phyloP scores from a whole-genome alignment of 306 rosid species.

The Cucurbita ficifolia region DNA sequence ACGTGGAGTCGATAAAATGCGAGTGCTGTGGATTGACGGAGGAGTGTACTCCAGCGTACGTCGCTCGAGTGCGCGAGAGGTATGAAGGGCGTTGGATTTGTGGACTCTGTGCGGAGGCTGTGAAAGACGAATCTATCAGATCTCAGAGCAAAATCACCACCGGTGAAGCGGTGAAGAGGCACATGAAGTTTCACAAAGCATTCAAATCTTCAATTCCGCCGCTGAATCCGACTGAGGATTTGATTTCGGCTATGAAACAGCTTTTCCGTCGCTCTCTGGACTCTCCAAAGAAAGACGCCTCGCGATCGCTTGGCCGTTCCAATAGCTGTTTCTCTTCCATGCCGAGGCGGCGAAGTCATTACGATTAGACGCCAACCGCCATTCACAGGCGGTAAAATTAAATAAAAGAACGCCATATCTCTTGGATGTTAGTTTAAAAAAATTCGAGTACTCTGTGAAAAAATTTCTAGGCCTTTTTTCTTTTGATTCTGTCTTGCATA shows the following conservation, averaged over 20 bases:
- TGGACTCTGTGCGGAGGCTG: conserved; percentile 65
- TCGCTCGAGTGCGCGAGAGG: conserved; percentile 37
- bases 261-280: conserved; percentile 42
- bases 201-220: conserved; percentile 42
- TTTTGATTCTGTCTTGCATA: not conserved
- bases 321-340: conserved; percentile 30
- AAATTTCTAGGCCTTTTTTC: not conserved
- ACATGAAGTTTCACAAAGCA: conserved; percentile 30
- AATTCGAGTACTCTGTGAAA: not conserved
- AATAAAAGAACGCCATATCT: not conserved
- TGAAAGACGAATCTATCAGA: conserved; percentile 40
- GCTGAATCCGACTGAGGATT: conserved; percentile 21
- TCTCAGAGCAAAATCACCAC: conserved; percentile 18
- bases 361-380: not conserved
- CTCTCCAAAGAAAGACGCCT: conserved; percentile 20
- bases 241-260: conserved; percentile 50
- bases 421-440: not conserved
- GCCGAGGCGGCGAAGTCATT: not conserved
- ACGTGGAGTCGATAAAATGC: conserved; percentile 39
- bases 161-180: conserved; percentile 50
- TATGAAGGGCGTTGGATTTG: conserved; percentile 68
- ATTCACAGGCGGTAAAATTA: not conserved
- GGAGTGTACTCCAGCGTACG: conserved; percentile 63
- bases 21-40: conserved; percentile 59
- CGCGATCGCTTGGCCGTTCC: conserved; percentile 30